These are phyloP conservation scores for Hemisphaericaspora lyxosophila DNA, from an alignment of 1,139 yeast genomes.

Conservation along the genomic window DNA sequence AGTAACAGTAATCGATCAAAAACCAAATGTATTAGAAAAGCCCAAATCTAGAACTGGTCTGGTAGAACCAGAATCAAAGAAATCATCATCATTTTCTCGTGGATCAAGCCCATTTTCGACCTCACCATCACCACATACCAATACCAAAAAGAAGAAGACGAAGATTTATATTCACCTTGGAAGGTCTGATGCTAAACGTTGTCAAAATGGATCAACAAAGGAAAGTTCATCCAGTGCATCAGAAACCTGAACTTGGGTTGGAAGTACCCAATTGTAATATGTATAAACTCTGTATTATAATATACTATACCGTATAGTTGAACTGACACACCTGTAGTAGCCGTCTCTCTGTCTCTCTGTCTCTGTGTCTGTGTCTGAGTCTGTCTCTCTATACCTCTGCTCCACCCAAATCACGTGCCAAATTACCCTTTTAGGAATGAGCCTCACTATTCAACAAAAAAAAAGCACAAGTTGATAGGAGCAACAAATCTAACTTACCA, in stretches of 20 bases:
- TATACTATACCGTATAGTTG: too few relatives aligned
- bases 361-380: too few relatives aligned
- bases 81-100: conserved; percentile 17
- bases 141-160: conserved; percentile 14
- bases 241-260: background rate
- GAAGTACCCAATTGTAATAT: background rate
- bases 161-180: conserved; percentile 13
- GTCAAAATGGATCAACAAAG: background rate
- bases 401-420: too few relatives aligned
- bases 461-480: too few relatives aligned
- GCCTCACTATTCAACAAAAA: too few relatives aligned
- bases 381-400: too few relatives aligned
- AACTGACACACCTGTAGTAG: too few relatives aligned
- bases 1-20: too few relatives aligned
- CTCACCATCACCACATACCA: conserved; percentile 10
- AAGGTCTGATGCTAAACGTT: background rate
- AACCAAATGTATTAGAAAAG: background rate
- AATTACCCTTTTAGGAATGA: too few relatives aligned
- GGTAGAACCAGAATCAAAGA: conserved; percentile 1
- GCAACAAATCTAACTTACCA: too few relatives aligned
- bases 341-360: too few relatives aligned
- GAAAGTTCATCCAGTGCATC: background rate
- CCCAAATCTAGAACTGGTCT: background rate
- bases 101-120: conserved; percentile 26
- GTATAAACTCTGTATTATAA: background rate